Conservation (phyloP, 2,329 filamentous ascomycete genomes). For the Aureobasidium pullulans region DNA sequence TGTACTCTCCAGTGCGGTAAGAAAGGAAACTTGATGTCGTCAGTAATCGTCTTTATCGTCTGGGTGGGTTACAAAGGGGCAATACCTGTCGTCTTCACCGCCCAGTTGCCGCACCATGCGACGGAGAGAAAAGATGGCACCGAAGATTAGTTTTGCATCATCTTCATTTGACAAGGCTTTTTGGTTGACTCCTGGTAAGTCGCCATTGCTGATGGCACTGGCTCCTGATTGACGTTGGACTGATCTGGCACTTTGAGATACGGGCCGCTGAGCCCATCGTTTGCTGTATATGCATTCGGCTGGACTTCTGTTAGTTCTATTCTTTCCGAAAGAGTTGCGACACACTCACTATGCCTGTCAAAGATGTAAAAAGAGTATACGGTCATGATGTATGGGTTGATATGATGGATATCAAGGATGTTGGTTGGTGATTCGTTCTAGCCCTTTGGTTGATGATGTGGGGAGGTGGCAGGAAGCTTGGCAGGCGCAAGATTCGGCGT, state of each 20-base stretch:
- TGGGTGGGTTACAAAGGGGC: background rate
- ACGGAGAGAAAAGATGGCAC: slow-evolving; percentile 88
- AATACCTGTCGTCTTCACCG: slow-evolving; percentile 71
- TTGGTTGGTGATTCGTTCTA: slow-evolving; percentile 2
- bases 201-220: slow-evolving; percentile 39
- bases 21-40: slow-evolving; percentile 65
- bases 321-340: too few species aligned
- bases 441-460: slow-evolving; percentile 3
- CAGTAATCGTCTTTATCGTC: slow-evolving; percentile 14
- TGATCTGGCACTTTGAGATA: slow-evolving; percentile 36
- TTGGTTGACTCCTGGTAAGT: slow-evolving; percentile 24
- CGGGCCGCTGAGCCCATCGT: slow-evolving; percentile 62
- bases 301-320: slow-evolving; percentile 32
- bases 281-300: slow-evolving; percentile 97
- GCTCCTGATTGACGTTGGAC: slow-evolving; percentile 43
- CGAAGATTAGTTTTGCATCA: slow-evolving; percentile 95
- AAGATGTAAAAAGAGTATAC: slow-evolving; percentile 99
- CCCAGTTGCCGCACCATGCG: slow-evolving; percentile 96
- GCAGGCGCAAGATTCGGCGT: slow-evolving; percentile 4
- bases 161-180: slow-evolving; percentile 55
- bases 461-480: background rate
- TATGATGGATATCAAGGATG: background rate
- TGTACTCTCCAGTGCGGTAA: slow-evolving; percentile 90
- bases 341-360: slow-evolving; percentile 76
- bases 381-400: slow-evolving; percentile 55